Conservation (phyloP, 176 grass and related monocot genomes). For the Rhynchospora pubera region DNA sequence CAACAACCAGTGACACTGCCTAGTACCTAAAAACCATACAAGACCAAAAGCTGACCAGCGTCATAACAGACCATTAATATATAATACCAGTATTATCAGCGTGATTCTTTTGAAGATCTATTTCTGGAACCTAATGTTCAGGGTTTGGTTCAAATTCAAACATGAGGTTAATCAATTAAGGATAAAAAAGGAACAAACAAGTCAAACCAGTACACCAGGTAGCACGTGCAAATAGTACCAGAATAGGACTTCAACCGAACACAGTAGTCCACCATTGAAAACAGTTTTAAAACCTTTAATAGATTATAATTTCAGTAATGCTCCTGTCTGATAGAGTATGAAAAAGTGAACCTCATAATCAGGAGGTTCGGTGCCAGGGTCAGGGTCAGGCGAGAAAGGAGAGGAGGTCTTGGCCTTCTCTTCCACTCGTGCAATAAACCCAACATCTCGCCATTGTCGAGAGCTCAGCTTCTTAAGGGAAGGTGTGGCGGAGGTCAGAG, state of each 20-base stretch:
- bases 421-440: conserved; percentile 25
- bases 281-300: not conserved
- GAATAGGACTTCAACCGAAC: not conserved
- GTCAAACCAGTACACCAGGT: not conserved
- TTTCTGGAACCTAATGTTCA: not conserved
- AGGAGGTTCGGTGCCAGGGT: not conserved
- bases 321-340: not conserved
- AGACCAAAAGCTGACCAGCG: not conserved
- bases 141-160: not conserved
- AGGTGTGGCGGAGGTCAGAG: not conserved
- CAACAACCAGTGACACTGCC: not conserved
- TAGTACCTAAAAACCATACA: not conserved
- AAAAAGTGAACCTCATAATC: conserved; percentile 25
- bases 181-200: not conserved
- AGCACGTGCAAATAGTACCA: not conserved
- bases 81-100: not conserved
- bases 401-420: conserved; percentile 32
- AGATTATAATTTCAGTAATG: not conserved
- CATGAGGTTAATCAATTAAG: not conserved
- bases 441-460: conserved; percentile 22
- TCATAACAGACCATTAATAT: not conserved
- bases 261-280: not conserved
- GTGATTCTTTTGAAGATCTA: not conserved
- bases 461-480: not conserved
- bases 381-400: conserved; percentile 7